phyloP scores from a whole-genome alignment of 2,329 filamentous ascomycete species.

The Colletotrichum simmondsii region DNA sequence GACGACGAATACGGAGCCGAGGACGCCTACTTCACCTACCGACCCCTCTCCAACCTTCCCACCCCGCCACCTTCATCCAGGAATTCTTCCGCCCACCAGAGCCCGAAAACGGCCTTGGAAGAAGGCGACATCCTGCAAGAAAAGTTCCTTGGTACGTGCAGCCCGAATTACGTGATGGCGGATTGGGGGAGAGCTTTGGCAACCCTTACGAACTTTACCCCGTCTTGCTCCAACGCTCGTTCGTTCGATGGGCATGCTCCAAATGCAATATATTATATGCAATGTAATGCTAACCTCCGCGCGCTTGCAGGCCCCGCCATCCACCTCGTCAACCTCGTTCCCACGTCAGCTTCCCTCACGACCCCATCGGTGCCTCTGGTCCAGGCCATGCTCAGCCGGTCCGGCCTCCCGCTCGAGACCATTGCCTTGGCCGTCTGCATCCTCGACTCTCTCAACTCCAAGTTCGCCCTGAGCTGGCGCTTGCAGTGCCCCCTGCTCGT shows the following conservation, averaged over 20 bases:
- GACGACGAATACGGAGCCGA: slow-evolving; percentile 61
- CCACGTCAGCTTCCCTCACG: slow-evolving; percentile 69
- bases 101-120: slow-evolving; percentile 53
- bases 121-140: slow-evolving; percentile 56
- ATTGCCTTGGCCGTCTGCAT: slow-evolving; percentile 74
- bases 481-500: slow-evolving; percentile 63
- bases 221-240: neutral
- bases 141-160: slow-evolving; percentile 49
- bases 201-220: neutral
- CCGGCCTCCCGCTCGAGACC: slow-evolving; percentile 68
- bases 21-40: slow-evolving; percentile 71
- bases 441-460: slow-evolving; percentile 71
- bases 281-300: slow-evolving; percentile 32
- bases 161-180: slow-evolving; percentile 12
- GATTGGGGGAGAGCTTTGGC: neutral
- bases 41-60: slow-evolving; percentile 74
- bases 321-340: slow-evolving; percentile 74
- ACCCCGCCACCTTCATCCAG: slow-evolving; percentile 71
- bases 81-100: slow-evolving; percentile 54
- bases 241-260: slow-evolving; percentile 32
- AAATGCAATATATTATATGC: slow-evolving; percentile 36
- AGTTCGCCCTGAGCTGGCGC: slow-evolving; percentile 72
- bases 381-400: slow-evolving; percentile 69
- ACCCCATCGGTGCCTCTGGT: slow-evolving; percentile 68
- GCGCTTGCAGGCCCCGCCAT: slow-evolving; percentile 67